Base-by-base conservation (phyloP, 768 basidiomycete species). In the Auricularia sp. region DNA sequence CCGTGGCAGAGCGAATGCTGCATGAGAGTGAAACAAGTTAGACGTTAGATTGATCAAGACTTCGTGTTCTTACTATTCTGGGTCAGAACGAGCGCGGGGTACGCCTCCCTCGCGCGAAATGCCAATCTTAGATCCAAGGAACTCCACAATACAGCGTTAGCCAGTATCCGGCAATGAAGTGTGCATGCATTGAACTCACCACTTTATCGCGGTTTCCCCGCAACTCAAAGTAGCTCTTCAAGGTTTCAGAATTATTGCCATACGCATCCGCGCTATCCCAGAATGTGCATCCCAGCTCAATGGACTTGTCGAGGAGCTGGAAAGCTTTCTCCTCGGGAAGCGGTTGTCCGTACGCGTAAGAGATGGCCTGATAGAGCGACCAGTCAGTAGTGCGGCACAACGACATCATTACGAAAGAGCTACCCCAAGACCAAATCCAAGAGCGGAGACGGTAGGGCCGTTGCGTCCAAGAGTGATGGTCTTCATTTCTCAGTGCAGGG, bases 381-480 rank as follows among this genome's bases (percentile, higher is more conserved):
- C 24, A n/a, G 11, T 29, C 11, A 24, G 8, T 29, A 24, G 24
- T 33, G 33, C 56, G 3, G 56, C 11, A 29, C 2, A 13, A 2
- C 29, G 29, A 29, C 29, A 29, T 29, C 29, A 29, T 29, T 14
- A 59, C 18, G 14, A 14, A 29, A 7, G 56, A 29, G 7, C 24
- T 51, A 51, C 47, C 5, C 11, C 47, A 18, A 51, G 47, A 1
- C 73, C 73, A 56, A 73, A 65, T 14, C 73, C 73, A 13, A 74
- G 69, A 3, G 73, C 71, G 39, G 69, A 69, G 51, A 74, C 73
- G n/a, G 24, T 56, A 3, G 73, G 73, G 6, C 73, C 73, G 65
- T 73, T 70, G 58, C 62, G 67, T 34, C 73, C 73, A 16, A 74
- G 70, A 18, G 63, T 64, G 29, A 70, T 70, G 51, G 70, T 68